These are phyloP conservation scores for Metschnikowia vanudenii DNA, from an alignment of 805 yeast genomes.

Conservation along the genomic window DNA sequence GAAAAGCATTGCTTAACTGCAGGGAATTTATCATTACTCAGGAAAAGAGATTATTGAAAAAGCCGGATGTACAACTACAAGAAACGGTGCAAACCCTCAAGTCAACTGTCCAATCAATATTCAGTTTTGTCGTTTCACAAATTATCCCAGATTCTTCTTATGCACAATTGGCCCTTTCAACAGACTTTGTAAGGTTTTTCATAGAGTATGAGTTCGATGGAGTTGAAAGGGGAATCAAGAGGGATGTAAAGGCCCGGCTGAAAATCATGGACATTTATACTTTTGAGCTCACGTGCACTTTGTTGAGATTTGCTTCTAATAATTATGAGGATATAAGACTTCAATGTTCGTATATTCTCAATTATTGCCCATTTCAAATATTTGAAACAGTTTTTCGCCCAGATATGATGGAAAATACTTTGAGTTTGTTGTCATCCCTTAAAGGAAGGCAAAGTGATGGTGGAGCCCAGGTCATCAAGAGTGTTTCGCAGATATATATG, in stretches of 20 bases:
- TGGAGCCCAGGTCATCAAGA: constrained; percentile 67
- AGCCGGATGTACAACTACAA: constrained; percentile 12
- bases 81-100: background rate
- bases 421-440: constrained; percentile 34
- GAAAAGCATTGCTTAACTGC: constrained; percentile 61
- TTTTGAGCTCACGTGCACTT: constrained; percentile 32
- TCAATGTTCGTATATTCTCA: constrained; percentile 11
- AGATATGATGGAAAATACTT: constrained; percentile 6
- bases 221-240: constrained; percentile 1
- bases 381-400: constrained; percentile 1
- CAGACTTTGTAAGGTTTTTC: constrained; percentile 49
- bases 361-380: constrained; percentile 10
- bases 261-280: constrained; percentile 11
- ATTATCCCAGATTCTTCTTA: constrained; percentile 48
- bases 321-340: constrained; percentile 75
- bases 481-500: constrained; percentile 33
- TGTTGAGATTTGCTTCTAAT: constrained; percentile 63
- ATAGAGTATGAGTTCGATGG: constrained; percentile 34
- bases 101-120: constrained; percentile 38
- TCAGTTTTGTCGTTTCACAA: constrained; percentile 56
- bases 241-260: constrained; percentile 1
- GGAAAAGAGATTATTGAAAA: constrained; percentile 16
- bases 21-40: constrained; percentile 56
- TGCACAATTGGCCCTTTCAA: constrained; percentile 31
- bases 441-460: constrained; percentile 71